A percentile compares a stretch with the other conserved stretches of the same genome.
Conservation (phyloP, 1,284 basidiomycete species). For the Malassezia sympodialis region DNA sequence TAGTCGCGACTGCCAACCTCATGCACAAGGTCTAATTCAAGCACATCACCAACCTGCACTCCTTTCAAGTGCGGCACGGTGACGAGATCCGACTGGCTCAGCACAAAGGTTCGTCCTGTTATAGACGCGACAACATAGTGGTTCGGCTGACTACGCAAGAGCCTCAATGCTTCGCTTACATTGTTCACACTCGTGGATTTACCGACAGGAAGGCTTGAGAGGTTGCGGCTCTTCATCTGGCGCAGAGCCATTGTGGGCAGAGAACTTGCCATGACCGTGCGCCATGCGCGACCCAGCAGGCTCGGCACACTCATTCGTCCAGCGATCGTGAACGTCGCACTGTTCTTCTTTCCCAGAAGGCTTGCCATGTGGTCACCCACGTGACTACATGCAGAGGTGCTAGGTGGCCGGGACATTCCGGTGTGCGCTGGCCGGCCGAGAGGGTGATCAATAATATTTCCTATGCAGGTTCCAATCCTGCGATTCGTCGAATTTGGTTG, state of each 20-base stretch:
- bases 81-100: constrained; percentile 77
- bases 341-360: neutral
- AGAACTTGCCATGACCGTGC: neutral
- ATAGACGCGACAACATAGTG: constrained; percentile 84
- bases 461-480: neutral
- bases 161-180: constrained; percentile 40
- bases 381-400: neutral
- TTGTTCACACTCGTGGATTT: constrained; percentile 3
- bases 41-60: constrained; percentile 64
- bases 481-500: constrained; percentile 10
- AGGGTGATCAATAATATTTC: constrained; percentile 2
- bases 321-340: neutral
- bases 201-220: neutral
- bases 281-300: neutral
- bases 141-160: constrained; percentile 58
- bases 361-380: neutral
- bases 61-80: constrained; percentile 74
- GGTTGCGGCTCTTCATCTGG: neutral
- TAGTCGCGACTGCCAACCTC: constrained; percentile 91
- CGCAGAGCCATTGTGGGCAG: neutral
- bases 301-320: neutral
- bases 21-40: constrained; percentile 74
- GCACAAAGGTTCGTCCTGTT: constrained; percentile 73
- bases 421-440: constrained; percentile 4
- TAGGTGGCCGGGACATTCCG: constrained; percentile 8